Evolutionary conservation across 345 rosid genomes (phyloP).

Genomic region (Hibiscus syriacus): DNA sequence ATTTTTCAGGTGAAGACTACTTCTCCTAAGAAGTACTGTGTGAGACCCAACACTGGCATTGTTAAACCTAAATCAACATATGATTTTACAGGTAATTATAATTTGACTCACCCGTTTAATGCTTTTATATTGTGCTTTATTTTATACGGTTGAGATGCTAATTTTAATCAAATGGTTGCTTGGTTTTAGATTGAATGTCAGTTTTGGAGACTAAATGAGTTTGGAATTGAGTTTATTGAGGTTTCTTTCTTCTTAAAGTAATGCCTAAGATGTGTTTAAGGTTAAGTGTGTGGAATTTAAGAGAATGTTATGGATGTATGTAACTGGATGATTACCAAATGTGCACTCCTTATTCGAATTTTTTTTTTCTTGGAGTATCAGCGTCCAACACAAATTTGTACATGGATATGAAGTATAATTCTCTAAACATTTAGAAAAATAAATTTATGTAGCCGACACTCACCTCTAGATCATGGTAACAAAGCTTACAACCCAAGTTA

Average conservation of each 20-base stretch:
- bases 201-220: background rate
- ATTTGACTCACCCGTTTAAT: background rate
- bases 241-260: background rate
- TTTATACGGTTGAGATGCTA: background rate
- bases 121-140: background rate
- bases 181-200: background rate
- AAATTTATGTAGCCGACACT: background rate
- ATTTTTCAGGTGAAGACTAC: constrained; percentile 50
- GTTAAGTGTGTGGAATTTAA: no score
- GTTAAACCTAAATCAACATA: constrained; percentile 33
- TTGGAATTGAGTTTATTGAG: background rate
- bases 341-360: no score
- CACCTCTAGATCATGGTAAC: background rate
- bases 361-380: no score
- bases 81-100: constrained; percentile 32
- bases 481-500: background rate
- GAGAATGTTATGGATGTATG: background rate
- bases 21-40: constrained; percentile 48
- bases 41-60: constrained; percentile 43
- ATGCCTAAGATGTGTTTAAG: background rate
- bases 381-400: no score
- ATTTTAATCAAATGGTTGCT: background rate
- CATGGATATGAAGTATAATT: no score
- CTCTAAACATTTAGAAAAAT: background rate
- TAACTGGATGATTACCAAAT: no score